Percentiles rank a stretch among this genome's conserved stretches.
These are phyloP conservation scores for Hymenoscyphus infarciens DNA, from an alignment of 2,329 filamentous ascomycete genomes.

Conservation along the genomic window DNA sequence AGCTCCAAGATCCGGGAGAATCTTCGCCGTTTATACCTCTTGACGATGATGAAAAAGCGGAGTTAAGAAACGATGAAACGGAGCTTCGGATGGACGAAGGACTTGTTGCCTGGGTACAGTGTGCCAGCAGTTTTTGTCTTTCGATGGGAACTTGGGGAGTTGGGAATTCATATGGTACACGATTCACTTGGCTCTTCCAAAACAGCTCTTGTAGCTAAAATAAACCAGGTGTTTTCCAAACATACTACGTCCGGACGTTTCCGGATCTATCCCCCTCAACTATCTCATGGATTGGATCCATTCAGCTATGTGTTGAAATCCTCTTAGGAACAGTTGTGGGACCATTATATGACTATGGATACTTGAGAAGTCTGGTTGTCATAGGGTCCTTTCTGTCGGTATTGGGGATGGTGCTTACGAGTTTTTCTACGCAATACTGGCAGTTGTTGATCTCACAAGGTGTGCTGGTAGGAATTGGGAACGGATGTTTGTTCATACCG, in stretches of 20 bases:
- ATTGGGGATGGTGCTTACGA: slow-evolving; percentile 38
- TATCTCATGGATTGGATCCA: neutral
- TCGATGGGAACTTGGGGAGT: neutral
- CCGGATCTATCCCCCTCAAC: neutral
- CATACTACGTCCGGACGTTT: neutral
- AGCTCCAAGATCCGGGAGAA: neutral
- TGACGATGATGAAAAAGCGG: neutral
- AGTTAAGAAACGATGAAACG: neutral
- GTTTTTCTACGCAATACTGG: slow-evolving; percentile 38
- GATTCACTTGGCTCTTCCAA: neutral
- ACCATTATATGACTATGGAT: slow-evolving; percentile 8
- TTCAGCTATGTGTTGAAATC: neutral
- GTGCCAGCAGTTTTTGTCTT: neutral
- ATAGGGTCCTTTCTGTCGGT: slow-evolving; percentile 16
- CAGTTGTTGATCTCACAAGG: slow-evolving; percentile 42
- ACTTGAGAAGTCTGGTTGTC: slow-evolving; percentile 14
- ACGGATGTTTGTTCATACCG: slow-evolving; percentile 39
- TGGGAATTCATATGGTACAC: neutral
- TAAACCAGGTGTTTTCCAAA: neutral
- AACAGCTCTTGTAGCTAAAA: neutral
- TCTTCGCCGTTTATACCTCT: neutral
- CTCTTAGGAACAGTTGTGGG: neutral
- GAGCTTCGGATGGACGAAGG: neutral
- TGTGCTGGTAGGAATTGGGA: slow-evolving; percentile 38
- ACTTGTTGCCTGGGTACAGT: neutral